These are phyloP conservation scores for Aristolochia fimbriata DNA, from an alignment of 164 flowering plant genomes.

Conservation along the genomic window DNA sequence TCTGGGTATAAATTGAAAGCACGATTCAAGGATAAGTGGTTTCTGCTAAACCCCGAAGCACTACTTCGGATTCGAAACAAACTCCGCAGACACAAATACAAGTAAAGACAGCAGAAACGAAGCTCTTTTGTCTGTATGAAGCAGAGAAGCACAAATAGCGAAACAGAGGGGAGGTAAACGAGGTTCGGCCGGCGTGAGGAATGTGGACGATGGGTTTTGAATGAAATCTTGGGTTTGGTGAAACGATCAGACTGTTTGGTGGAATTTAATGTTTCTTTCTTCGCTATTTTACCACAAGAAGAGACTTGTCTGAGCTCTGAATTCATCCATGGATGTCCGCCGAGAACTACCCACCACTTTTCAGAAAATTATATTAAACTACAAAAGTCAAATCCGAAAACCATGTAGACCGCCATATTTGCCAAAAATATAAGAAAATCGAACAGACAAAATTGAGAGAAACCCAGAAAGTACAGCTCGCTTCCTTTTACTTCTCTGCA, in stretches of 20 bases:
- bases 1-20: neutral
- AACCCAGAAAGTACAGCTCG: no score
- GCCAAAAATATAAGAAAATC: no score
- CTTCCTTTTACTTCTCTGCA: no score
- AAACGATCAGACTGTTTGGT: neutral
- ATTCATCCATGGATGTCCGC: no score
- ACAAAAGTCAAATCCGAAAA: no score
- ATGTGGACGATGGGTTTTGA: no score
- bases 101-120: conserved; percentile 11
- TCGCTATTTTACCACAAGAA: neutral
- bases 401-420: no score
- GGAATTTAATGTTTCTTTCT: neutral
- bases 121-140: conserved; percentile 4
- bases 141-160: neutral
- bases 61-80: neutral
- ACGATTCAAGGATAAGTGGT: conserved; percentile 1
- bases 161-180: neutral
- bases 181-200: neutral
- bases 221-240: neutral
- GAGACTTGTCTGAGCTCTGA: no score
- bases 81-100: conserved; percentile 18
- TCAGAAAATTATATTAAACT: no score
- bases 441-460: no score
- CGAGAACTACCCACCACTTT: no score
- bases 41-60: neutral